A percentile compares a stretch with the other conserved stretches of the same genome.
Conservation (phyloP, 164 flowering plant genomes). For the Santalum album region DNA sequence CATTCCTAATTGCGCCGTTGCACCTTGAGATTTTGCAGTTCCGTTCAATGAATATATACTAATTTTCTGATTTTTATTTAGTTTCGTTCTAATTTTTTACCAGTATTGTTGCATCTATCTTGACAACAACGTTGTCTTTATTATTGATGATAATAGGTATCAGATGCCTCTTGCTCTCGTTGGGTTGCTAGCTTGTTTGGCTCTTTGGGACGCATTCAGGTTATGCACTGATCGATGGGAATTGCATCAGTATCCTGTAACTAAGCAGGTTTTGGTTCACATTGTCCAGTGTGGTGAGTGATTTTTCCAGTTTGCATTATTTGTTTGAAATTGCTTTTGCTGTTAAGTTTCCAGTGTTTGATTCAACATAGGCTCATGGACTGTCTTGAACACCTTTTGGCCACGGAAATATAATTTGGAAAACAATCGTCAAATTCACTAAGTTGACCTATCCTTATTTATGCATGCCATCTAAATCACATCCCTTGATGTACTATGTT, state of each 20-base stretch:
- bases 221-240: slow-evolving; percentile 40
- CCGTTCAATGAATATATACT: too few relatives aligned
- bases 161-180: slow-evolving; percentile 70
- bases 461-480: too few relatives aligned
- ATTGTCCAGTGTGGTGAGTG: slow-evolving; percentile 58
- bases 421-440: too few relatives aligned
- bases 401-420: background rate
- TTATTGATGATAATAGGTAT: slow-evolving; percentile 36
- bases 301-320: slow-evolving; percentile 1
- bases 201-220: slow-evolving; percentile 61
- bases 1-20: too few relatives aligned
- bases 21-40: too few relatives aligned
- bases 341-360: too few relatives aligned
- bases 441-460: too few relatives aligned
- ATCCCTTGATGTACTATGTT: too few relatives aligned
- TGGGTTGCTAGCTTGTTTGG: slow-evolving; percentile 63
- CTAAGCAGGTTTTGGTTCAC: slow-evolving; percentile 35
- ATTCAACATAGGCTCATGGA: too few relatives aligned
- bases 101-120: background rate
- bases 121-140: background rate
- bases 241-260: slow-evolving; percentile 32
- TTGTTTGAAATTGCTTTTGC: background rate
- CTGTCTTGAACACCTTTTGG: too few relatives aligned
- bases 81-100: background rate
- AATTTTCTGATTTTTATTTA: too few relatives aligned